Base-by-base conservation (phyloP, 1,284 basidiomycete species). In the Ustilago sp. region DNA sequence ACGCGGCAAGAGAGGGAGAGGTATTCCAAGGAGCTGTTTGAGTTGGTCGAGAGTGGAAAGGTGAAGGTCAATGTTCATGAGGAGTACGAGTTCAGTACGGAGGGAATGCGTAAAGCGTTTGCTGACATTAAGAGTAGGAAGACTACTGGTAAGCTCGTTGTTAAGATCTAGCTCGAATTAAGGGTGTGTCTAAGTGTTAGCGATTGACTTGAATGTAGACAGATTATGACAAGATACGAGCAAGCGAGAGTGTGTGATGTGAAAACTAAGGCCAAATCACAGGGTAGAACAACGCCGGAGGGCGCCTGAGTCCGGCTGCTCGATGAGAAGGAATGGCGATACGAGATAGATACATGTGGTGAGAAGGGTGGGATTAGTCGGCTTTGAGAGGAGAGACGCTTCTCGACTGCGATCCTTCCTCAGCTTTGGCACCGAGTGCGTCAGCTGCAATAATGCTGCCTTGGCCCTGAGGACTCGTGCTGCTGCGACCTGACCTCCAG, bases 81-180 rank as follows among this genome's bases (percentile, higher is more conserved):
- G 32, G 86, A 86, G 68, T 98, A 97, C 80, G 90, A 90, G 0
- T 94, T 98, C 87, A 91, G 92, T 0, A 90, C 91, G 0, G 92
- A 95, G 66, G 94, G 93, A 0, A 90, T 92, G 8, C 89, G 88
- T 72, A 89, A 92, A 77, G 91, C 94, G 0, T 95, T 98, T 80
- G 88, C 85, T 3, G 95, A 97, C 84, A 89, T 98, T 68, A 89
- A 86, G 80, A 64, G 66, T 8, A 58, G 82, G 28, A 73, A 65
- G 38, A 82, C 82, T 23, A 82, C 71, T 19, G 82, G 82, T 15
- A 83, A 83, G 67, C 51, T 83, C 17, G 56, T 83, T 13, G 64
- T 83, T 64, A 80, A 82, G 65, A 60, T 83, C 41, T 67, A 34
- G 41, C n/a, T 7, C 3, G 4, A 38, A 36, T 15, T 4, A 19